phyloP scores from a whole-genome alignment of 2,329 filamentous ascomycete species.

The Cryphonectria naterciae region DNA sequence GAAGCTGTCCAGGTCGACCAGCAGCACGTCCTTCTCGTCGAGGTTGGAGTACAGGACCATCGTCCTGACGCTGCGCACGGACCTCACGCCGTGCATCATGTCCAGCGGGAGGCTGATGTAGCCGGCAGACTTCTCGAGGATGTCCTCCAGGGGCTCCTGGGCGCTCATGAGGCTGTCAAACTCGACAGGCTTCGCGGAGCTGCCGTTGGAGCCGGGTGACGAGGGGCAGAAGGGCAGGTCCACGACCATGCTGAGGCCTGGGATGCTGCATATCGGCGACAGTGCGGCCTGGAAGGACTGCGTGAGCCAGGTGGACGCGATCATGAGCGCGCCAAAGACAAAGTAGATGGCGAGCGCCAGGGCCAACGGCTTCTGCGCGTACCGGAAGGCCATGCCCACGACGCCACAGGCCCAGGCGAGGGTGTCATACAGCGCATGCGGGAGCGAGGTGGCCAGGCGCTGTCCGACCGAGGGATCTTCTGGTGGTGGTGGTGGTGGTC shows the following conservation, averaged over 20 bases:
- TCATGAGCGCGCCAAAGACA: constrained; percentile 59
- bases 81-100: constrained; percentile 77
- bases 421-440: constrained; percentile 44
- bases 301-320: constrained; percentile 65
- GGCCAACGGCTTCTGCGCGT: constrained; percentile 67
- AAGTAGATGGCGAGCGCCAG: constrained; percentile 65
- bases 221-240: constrained; percentile 66
- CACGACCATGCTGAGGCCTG: constrained; percentile 64
- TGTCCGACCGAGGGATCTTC: constrained; percentile 34
- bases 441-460: constrained; percentile 42
- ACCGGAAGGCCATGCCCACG: constrained; percentile 60
- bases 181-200: constrained; percentile 51
- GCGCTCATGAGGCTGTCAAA: constrained; percentile 77
- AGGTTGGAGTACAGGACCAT: constrained; percentile 73
- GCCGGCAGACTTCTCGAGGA: constrained; percentile 69
- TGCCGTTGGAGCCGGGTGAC: constrained; percentile 24
- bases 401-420: constrained; percentile 59
- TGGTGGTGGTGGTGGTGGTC: constrained; percentile 25
- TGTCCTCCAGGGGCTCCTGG: constrained; percentile 76
- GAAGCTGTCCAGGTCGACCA: constrained; percentile 77
- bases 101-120: constrained; percentile 72
- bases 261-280: constrained; percentile 71
- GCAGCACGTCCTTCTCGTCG: constrained; percentile 69
- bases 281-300: constrained; percentile 64
- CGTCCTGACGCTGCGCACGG: constrained; percentile 73